Evolutionary conservation across 2,329 filamentous ascomycete genomes (phyloP).

Genomic region (Alternaria infectoria): DNA sequence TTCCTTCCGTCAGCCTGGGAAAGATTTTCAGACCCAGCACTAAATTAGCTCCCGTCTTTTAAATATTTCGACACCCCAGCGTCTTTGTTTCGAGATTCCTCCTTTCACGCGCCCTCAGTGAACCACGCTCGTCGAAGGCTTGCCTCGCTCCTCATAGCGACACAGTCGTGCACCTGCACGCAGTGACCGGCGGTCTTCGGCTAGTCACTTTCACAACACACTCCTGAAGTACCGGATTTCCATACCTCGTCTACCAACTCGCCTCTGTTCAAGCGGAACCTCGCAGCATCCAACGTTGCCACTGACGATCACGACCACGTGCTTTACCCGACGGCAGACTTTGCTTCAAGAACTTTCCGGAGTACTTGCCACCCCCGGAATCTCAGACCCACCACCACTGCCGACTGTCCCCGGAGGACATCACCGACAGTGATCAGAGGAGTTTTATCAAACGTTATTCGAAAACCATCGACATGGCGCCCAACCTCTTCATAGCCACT

Average conservation of each 20-base stretch:
- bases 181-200: conserved; percentile 30
- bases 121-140: conserved; percentile 22
- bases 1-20: conserved; percentile 32
- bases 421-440: conserved; percentile 7
- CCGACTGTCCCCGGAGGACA: conserved; percentile 10
- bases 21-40: conserved; percentile 35
- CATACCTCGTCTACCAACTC: conserved; percentile 14
- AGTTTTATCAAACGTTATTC: not conserved
- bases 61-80: conserved; percentile 28
- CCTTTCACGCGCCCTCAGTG: conserved; percentile 17
- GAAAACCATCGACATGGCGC: conserved; percentile 51
- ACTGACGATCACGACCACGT: not conserved
- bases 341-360: not conserved
- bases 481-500: conserved; percentile 59
- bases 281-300: conserved; percentile 1
- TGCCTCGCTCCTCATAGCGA: conserved; percentile 25
- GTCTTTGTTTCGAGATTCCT: conserved; percentile 22
- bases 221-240: conserved; percentile 12
- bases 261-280: conserved; percentile 14
- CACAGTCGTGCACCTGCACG: conserved; percentile 39
- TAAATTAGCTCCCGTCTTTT: conserved; percentile 44
- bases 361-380: conserved; percentile 9
- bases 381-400: conserved; percentile 5
- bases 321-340: not conserved
- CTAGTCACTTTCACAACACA: conserved; percentile 21